A percentile compares a stretch with the other conserved stretches of the same genome.
Conservation (phyloP, 1,139 yeast genomes). For the Kodamaea plutei region DNA sequence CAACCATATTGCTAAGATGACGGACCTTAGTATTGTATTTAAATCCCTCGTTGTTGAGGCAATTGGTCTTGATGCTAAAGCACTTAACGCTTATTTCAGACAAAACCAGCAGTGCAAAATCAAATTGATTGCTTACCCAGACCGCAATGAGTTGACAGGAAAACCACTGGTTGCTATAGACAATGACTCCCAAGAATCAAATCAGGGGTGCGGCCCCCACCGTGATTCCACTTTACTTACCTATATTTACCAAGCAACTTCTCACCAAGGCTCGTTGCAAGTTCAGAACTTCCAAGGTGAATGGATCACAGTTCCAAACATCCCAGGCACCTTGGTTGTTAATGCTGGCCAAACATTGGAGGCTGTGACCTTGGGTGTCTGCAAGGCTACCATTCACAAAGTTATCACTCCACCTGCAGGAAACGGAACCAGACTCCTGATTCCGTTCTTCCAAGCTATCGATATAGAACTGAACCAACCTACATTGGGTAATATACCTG, state of each 20-base stretch:
- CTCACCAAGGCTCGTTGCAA: slow-evolving; percentile 48
- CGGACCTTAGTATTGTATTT: slow-evolving; percentile 38
- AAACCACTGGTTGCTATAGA: slow-evolving; percentile 27
- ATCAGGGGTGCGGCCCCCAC: slow-evolving; percentile 70
- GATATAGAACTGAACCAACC: slow-evolving; percentile 42
- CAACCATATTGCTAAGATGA: slow-evolving; percentile 46
- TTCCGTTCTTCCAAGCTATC: slow-evolving; percentile 54
- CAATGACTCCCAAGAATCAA: slow-evolving; percentile 39
- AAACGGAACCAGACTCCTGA: slow-evolving; percentile 48
- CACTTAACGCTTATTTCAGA: slow-evolving; percentile 49
- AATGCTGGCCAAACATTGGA: slow-evolving; percentile 55
- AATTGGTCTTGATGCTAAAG: slow-evolving; percentile 42
- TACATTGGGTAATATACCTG: slow-evolving; percentile 28
- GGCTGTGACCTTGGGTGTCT: slow-evolving; percentile 50
- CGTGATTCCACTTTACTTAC: slow-evolving; percentile 66
- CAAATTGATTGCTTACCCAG: slow-evolving; percentile 54
- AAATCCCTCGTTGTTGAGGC: slow-evolving; percentile 51
- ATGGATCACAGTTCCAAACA: slow-evolving; percentile 54
- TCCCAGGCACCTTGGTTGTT: slow-evolving; percentile 43
- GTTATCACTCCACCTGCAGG: slow-evolving; percentile 55
- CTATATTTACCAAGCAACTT: slow-evolving; percentile 55
- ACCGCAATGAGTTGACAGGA: slow-evolving; percentile 25
- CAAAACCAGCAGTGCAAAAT: slow-evolving; percentile 51
- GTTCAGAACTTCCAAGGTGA: slow-evolving; percentile 60
- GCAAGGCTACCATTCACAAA: slow-evolving; percentile 65